Evolutionary conservation across 129 eudicot genomes (phyloP).

Genomic region (Pseudognaphalium luteoalbum): DNA sequence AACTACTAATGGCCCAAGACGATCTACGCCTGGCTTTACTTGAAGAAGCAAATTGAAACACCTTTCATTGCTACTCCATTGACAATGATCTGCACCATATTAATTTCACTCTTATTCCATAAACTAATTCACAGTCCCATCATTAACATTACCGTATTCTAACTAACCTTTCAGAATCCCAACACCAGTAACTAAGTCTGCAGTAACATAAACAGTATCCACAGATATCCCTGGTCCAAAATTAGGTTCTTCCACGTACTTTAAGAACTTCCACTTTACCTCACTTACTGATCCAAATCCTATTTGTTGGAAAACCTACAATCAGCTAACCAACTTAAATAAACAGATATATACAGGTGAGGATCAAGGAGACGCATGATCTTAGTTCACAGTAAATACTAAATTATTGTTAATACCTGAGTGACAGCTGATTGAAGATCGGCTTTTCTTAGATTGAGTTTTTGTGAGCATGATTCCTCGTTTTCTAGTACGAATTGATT

Average conservation of each 20-base stretch:
- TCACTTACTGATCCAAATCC: conserved; percentile 39
- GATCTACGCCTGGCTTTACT: conserved; percentile 56
- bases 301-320: conserved; percentile 59
- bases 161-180: conserved; percentile 55
- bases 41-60: conserved; percentile 56
- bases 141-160: neutral
- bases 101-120: conserved; percentile 11
- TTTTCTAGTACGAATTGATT: conserved; percentile 36
- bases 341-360: neutral
- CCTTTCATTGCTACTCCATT: conserved; percentile 55
- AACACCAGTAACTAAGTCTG: conserved; percentile 33
- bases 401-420: conserved; percentile 46
- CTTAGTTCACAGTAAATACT: neutral
- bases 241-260: conserved; percentile 76
- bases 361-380: neutral
- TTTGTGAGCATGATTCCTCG: conserved; percentile 40
- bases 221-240: conserved; percentile 76
- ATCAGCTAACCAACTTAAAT: conserved; percentile 13
- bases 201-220: conserved; percentile 58
- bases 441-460: conserved; percentile 44
- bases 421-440: conserved; percentile 56
- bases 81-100: conserved; percentile 47
- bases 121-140: conserved; percentile 9
- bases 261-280: conserved; percentile 58
- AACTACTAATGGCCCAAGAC: conserved; percentile 73